These are phyloP conservation scores for Lactifluus rugatus DNA, from an alignment of 768 basidiomycete species.

Conservation along the genomic window DNA sequence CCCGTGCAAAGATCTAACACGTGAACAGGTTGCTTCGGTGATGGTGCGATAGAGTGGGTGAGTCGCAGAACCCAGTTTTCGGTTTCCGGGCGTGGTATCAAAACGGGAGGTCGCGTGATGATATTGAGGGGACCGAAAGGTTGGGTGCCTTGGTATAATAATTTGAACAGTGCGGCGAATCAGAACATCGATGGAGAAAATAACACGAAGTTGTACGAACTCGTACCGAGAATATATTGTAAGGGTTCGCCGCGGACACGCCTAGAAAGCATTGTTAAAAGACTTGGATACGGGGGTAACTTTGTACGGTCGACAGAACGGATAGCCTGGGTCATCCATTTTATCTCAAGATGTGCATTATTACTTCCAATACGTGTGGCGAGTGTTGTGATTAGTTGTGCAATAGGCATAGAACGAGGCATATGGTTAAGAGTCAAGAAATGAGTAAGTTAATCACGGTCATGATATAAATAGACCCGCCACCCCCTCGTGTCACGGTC, in stretches of 20 bases:
- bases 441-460: no score
- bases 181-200: not conserved
- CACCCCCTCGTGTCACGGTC: no score
- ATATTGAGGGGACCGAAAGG: slow-evolving; percentile 83
- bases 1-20: slow-evolving; percentile 91
- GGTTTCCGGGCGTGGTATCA: slow-evolving; percentile 95
- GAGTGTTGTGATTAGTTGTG: slow-evolving; percentile 25
- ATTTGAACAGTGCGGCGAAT: not conserved
- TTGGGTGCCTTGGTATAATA: slow-evolving; percentile 47
- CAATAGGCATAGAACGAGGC: not conserved
- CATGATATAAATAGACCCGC: no score
- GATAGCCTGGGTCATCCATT: slow-evolving; percentile 38
- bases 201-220: not conserved
- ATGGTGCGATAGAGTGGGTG: slow-evolving; percentile 36
- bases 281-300: slow-evolving; percentile 22
- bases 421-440: not conserved
- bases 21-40: slow-evolving; percentile 24
- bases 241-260: slow-evolving; percentile 67
- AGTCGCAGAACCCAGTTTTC: slow-evolving; percentile 70
- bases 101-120: slow-evolving; percentile 61
- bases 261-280: slow-evolving; percentile 44
- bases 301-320: not conserved
- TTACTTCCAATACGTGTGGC: slow-evolving; percentile 28
- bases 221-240: slow-evolving; percentile 82
- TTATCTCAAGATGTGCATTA: slow-evolving; percentile 34